Base-by-base conservation (phyloP, 805 yeast genomes). In the Candida sanyiensis region DNA sequence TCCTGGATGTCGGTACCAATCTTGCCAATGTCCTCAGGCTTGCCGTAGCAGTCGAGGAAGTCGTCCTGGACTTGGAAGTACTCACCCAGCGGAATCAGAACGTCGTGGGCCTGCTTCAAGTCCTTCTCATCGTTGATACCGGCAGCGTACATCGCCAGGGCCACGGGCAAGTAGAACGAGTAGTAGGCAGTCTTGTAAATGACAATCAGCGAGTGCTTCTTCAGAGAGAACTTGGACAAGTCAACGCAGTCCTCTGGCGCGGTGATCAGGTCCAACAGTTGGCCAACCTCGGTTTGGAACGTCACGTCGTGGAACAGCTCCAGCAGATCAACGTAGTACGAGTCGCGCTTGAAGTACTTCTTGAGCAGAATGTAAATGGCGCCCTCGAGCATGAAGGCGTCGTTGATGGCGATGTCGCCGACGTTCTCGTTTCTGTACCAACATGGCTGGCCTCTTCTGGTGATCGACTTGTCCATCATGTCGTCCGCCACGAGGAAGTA, bases 11-110 rank as follows among this genome's bases (percentile, higher is more conserved):
- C 99, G 44, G 98, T 93, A 51, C 99, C 99, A 52, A 93, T 87
- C 72, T 93, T 93, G 47, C 99, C 99, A 58, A 89, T 93, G 57
- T 90, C 87, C 59, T 85, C 94, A 30, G 98, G 96, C 54, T 90
- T 87, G 49, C 98, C 99, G 58, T 86, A 93, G 64, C 96, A 86
- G 65, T 93, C 99, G 50, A 93, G 75, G 69, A 73, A 93, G 63
- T 93, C 99, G 61, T 93, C 99, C 69, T 93, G 98, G 52, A 93
- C 86, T 70, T 93, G 99, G 81, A 93, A 93, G 63, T 93, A 93
- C 64, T 93, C 97, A 43, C 99, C 99, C 51, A 93, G 75, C 40
- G 97, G 97, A 48, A 93, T 80, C 62, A 93, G 73, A 29, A 93
- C 79, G 51, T 85, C 93, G 46, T 71, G 73, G 15, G 87, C 96